Base-by-base conservation (phyloP, 2,329 filamentous ascomycete species). In the Ophiosphaerella korrae region DNA sequence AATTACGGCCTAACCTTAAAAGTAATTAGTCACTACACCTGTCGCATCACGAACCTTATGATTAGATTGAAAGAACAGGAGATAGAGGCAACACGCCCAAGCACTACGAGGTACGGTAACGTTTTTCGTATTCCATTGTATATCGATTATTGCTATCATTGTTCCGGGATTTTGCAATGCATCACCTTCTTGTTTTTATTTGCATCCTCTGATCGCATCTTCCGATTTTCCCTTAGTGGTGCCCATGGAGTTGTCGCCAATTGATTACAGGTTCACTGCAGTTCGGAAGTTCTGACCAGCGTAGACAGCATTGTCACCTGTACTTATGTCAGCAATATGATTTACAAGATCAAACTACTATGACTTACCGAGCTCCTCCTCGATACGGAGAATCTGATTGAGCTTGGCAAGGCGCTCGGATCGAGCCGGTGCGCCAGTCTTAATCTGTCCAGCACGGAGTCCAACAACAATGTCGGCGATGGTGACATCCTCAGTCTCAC, bases 401-500 rank as follows among this genome's bases (percentile, higher is more conserved):
- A 99, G 90, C 87, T 99, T 99, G 78, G 94, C 94, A 67, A 97
- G 86, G 84, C 94, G 92, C 86, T 99, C 94, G 68, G 93, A 97
- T 74, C 94, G 89, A 75, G 89, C 89, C 68, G 94, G 94, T 26
- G 67, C 67, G 63, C 66, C 66, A 48, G 66, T 70, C 65, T 73
- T 74, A 87, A 99, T 97, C 85, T 99, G 91, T 66, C 94, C 94
- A 71, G 92, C 82, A 71, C 94, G 90, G 74, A 99, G 90, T 82
- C 94, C 94, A 68, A 99, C 94, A 62, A 92, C 92, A 67, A 99
- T 94, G 76, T 99, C 94, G 67, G 94, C 88, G 77, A 99, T 99
- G 79, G 94, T 99, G 70, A 99, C 94, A 82, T 99, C 94, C 82
- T 97, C 94, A 55, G 94, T 99, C 89, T 99, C 94, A 77, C 94